Evolutionary conservation across 2,329 filamentous ascomycete genomes (phyloP).

Genomic region (Verticillium tricorpus): DNA sequence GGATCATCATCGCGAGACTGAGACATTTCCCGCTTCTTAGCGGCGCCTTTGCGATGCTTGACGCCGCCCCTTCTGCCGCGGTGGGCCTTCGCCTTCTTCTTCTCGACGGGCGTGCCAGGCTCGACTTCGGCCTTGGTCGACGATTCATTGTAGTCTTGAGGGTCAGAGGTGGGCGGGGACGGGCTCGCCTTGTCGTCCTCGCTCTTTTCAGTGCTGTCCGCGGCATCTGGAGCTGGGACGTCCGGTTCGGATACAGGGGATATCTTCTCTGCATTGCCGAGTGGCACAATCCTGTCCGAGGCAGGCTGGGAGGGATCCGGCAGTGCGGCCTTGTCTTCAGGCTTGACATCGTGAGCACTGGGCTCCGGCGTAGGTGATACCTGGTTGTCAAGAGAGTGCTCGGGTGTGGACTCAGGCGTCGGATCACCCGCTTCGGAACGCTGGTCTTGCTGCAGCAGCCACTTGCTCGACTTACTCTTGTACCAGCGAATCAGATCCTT

Average conservation of each 20-base stretch:
- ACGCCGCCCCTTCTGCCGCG: conserved; percentile 68
- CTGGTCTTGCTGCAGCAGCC: conserved; percentile 19
- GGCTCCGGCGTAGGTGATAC: not conserved
- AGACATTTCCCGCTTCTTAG: conserved; percentile 47
- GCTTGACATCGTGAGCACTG: not conserved
- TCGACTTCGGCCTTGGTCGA: conserved; percentile 14
- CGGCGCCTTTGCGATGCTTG: conserved; percentile 59
- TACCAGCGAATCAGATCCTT: conserved; percentile 39
- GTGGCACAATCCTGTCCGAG: no score
- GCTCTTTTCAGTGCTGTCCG: not conserved
- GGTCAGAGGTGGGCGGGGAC: not conserved
- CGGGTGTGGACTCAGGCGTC: conserved; percentile 4
- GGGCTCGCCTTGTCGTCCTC: conserved; percentile 4
- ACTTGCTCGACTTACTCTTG: conserved; percentile 20
- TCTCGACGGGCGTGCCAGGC: conserved; percentile 42
- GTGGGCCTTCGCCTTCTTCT: conserved; percentile 67
- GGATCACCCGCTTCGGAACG: conserved; percentile 10
- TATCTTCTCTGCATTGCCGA: not conserved
- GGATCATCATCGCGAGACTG: conserved; percentile 44
- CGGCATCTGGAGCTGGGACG: not conserved
- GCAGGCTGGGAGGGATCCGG: not conserved
- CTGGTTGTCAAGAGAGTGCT: conserved; percentile 7
- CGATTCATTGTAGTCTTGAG: not conserved
- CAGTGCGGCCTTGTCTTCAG: not conserved
- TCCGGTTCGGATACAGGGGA: not conserved